Evolutionary conservation across 1,284 basidiomycete genomes (phyloP).

Genomic region (Violaceomyces palustris): DNA sequence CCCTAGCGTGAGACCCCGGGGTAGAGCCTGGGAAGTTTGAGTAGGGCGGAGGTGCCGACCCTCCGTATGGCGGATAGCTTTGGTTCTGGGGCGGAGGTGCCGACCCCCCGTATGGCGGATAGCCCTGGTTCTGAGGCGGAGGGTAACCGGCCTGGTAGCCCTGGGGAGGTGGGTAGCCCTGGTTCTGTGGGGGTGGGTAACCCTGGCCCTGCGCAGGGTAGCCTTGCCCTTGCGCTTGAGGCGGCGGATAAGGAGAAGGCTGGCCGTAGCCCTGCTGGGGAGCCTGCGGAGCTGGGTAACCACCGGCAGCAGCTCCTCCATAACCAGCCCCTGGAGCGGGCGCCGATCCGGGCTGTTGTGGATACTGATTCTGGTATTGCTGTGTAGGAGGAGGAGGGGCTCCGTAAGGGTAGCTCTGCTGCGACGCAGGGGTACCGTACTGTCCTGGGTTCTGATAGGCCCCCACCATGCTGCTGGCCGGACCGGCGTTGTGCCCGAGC

Average conservation of each 20-base stretch:
- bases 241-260: conserved; percentile 6
- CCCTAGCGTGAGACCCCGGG: too few relatives aligned
- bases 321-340: too few relatives aligned
- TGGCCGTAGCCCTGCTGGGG: conserved; percentile 9
- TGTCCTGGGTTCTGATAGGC: not conserved
- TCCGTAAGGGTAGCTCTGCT: too few relatives aligned
- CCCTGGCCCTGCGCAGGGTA: too few relatives aligned
- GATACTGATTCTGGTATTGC: not conserved
- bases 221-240: too few relatives aligned
- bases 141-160: conserved; percentile 3
- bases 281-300: conserved; percentile 6
- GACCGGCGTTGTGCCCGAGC: not conserved
- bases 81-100: not conserved
- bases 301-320: not conserved
- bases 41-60: conserved; percentile 16
- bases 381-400: not conserved
- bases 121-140: not conserved
- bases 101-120: not conserved
- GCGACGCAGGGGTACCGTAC: not conserved
- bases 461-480: not conserved
- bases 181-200: conserved; percentile 4
- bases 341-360: not conserved
- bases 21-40: too few relatives aligned
- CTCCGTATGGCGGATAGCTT: conserved; percentile 8
- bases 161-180: conserved; percentile 3